Conservation (phyloP, 148 eudicot genomes). For the Chenopodium berlandieri region DNA sequence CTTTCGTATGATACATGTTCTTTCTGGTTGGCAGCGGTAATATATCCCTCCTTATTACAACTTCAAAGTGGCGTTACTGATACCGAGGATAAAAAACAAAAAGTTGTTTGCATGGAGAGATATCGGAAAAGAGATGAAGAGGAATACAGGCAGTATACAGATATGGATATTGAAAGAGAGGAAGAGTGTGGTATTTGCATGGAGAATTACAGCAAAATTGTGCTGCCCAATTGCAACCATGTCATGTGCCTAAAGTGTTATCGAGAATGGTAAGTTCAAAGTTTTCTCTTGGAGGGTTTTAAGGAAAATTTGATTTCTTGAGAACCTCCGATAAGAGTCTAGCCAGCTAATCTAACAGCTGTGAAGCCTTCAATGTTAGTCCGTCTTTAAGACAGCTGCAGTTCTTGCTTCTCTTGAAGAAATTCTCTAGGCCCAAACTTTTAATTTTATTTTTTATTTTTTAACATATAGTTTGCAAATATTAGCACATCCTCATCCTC, state of each 20-base stretch:
- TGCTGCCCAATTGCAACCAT: constrained; percentile 85
- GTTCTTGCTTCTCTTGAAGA: too few species aligned
- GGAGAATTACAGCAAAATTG: constrained; percentile 82
- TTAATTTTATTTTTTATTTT: too few species aligned
- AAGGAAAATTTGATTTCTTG: background rate
- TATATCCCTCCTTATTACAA: constrained; percentile 92
- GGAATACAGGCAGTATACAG: constrained; percentile 51
- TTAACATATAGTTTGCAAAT: too few species aligned
- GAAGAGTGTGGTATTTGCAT: constrained; percentile 98
- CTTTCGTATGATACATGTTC: constrained; percentile 16
- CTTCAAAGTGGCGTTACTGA: constrained; percentile 89
- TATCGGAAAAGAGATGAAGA: constrained; percentile 78
- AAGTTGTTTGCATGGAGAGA: constrained; percentile 79
- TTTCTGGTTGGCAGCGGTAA: constrained; percentile 55
- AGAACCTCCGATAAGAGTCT: too few species aligned
- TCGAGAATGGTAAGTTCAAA: constrained; percentile 66
- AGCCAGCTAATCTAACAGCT: too few species aligned
- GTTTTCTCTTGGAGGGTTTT: background rate
- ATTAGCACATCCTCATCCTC: too few species aligned
- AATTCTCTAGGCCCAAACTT: too few species aligned
- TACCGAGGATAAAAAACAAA: constrained; percentile 78
- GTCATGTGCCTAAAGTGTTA: constrained; percentile 95
- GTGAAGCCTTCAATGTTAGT: too few species aligned
- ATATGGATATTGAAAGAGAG: constrained; percentile 75
- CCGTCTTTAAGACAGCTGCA: too few species aligned